Evolutionary conservation across 2,329 filamentous ascomycete species (phyloP), one percentile per base, ranked within the genome.

Genomic region (Dactylellina haptotyla): DNA sequence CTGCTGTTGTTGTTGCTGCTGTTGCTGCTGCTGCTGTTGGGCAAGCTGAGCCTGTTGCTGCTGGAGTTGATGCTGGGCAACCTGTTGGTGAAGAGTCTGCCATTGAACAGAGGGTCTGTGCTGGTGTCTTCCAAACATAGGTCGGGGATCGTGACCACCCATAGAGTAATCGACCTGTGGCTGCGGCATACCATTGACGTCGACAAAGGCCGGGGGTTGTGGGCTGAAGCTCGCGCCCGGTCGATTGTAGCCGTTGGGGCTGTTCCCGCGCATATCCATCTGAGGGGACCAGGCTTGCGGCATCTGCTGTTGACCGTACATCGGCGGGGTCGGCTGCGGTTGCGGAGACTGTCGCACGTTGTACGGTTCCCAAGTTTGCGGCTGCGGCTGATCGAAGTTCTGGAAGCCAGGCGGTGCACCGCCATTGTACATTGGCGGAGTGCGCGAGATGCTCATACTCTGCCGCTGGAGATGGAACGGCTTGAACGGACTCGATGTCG

Each of bases 381-480:
- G 66, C 46, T 75, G 67, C 16, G 69, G 69, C 23, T 73, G 61
- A 6, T 62, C 58, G 5, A 56, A 53, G 10, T 56, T 76, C 50
- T 57, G 77, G 61, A 75, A 61, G 20, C 70, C 53, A 8, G 69
- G 69, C 2, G 69, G 66, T 14, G 53, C 30, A 1, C 6, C 58
- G 12, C 61, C 62, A n/a, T 64, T 58, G 28, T 64, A 75, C 63
- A 75, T 75, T 32, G 73, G 73, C 10, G 70, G 76, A n/a, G 76
- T 77, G 32, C 75, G 63, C 20, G 76, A 73, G 46, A 78, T 75
- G 12, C 77, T 78, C 65, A 78, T 76, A 8, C 77, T 77, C 48
- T 77, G 77, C 18, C 77, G 74, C n/a, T 77, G 73, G 28, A 77
- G 70, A 50, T 78, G 77, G 57, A 77, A 77, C 26, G 76, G 16